Evolutionary conservation across 108 stramenopile genomes (phyloP).

Genomic region (Cyclotella cryptica): DNA sequence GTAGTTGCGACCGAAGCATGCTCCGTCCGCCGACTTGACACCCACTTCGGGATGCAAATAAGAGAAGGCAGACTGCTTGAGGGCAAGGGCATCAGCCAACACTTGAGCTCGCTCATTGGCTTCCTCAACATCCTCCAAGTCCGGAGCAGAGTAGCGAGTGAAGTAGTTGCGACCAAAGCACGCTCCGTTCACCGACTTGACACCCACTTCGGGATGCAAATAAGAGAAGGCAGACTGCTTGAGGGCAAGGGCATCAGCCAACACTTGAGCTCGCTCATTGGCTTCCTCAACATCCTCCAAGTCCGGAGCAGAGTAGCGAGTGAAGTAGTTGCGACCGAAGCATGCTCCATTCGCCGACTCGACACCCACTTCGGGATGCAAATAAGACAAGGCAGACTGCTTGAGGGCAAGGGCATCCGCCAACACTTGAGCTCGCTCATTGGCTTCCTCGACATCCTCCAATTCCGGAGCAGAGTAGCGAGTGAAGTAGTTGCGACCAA

Average conservation of each 20-base stretch:
- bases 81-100: too few species aligned
- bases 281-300: constrained; percentile 25
- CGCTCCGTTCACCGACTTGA: too few species aligned
- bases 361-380: background rate
- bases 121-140: too few species aligned
- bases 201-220: too few species aligned
- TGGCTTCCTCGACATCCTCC: constrained; percentile 27
- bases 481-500: constrained; percentile 43
- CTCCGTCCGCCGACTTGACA: constrained; percentile 22
- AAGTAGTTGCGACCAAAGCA: too few species aligned
- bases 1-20: constrained; percentile 39
- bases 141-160: too few species aligned
- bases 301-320: background rate
- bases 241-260: constrained; percentile 34
- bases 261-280: constrained; percentile 20
- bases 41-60: constrained; percentile 40
- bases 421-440: constrained; percentile 4
- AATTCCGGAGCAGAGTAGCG: constrained; percentile 52
- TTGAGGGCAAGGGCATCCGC: constrained; percentile 9
- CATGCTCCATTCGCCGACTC: background rate
- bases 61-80: too few species aligned
- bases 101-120: too few species aligned
- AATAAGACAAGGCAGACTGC: background rate
- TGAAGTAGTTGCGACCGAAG: background rate
- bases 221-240: constrained; percentile 35